Conservation (phyloP, 257 asterid species). For the Nicotiana benthamiana region DNA sequence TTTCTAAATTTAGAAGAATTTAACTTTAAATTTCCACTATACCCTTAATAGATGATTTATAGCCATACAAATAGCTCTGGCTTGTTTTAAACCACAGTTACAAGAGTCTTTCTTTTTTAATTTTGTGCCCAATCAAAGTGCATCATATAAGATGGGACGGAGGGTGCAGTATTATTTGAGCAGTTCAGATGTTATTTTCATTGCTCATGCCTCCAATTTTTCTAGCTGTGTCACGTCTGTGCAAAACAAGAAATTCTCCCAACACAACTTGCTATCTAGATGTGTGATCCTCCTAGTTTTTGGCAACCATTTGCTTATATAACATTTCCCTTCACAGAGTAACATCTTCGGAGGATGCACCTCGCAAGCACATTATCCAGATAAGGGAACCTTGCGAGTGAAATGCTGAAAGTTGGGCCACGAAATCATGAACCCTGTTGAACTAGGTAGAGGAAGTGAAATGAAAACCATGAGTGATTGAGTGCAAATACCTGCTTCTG, state of each 20-base stretch:
- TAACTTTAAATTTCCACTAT: too few relatives aligned
- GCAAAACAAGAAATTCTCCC: neutral
- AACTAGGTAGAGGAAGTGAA: neutral
- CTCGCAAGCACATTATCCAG: neutral
- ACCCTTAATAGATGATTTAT: too few relatives aligned
- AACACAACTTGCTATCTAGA: neutral
- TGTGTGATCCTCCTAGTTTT: neutral
- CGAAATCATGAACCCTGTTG: neutral
- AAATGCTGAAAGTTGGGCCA: neutral
- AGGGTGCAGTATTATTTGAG: neutral
- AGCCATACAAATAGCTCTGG: too few relatives aligned
- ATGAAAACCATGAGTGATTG: neutral
- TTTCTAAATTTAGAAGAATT: too few relatives aligned
- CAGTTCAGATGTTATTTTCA: neutral
- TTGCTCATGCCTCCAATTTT: too few relatives aligned
- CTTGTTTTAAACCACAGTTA: too few relatives aligned
- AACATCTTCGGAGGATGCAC: neutral
- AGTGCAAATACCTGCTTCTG: slow-evolving; percentile 47
- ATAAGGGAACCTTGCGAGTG: neutral
- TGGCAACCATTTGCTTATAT: neutral
- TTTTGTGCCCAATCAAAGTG: too few relatives aligned
- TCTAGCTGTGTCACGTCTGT: too few relatives aligned
- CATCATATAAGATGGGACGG: too few relatives aligned
- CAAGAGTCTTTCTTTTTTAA: too few relatives aligned
- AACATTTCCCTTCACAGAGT: neutral